phyloP scores from a whole-genome alignment of 73 alveolate species.

The Paramecium sonneborni region DNA sequence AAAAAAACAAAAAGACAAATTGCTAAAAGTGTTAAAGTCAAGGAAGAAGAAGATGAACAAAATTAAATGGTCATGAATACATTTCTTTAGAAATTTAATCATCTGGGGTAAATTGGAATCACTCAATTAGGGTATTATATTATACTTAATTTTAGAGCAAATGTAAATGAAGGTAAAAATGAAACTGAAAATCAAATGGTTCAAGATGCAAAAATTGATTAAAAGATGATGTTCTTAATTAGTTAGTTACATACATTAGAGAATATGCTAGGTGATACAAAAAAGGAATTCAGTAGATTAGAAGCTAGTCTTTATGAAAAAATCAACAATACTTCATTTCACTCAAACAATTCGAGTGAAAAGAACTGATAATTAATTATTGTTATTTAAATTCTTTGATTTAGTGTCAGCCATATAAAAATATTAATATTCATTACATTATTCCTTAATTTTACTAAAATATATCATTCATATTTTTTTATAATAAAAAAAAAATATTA shows the following conservation, averaged over 20 bases:
- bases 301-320: slow-evolving; percentile 54
- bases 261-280: slow-evolving; percentile 52
- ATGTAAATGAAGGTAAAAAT: slow-evolving; percentile 20
- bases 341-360: slow-evolving; percentile 40
- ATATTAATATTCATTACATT: background rate
- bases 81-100: slow-evolving; percentile 22
- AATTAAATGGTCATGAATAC: background rate
- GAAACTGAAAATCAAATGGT: slow-evolving; percentile 33
- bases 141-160: background rate
- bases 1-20: slow-evolving; percentile 31
- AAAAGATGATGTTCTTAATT: slow-evolving; percentile 36
- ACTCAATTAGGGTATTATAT: slow-evolving; percentile 21
- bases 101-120: slow-evolving; percentile 5
- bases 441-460: background rate
- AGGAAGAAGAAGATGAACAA: slow-evolving; percentile 51
- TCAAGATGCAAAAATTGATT: slow-evolving; percentile 43
- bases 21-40: background rate
- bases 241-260: slow-evolving; percentile 54
- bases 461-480: background rate
- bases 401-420: background rate
- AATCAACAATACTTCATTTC: slow-evolving; percentile 39
- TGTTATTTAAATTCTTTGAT: background rate
- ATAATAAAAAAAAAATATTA: background rate
- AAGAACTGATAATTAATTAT: slow-evolving; percentile 7
- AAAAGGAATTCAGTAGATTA: slow-evolving; percentile 45